Evolutionary conservation across 139 green algal species (phyloP).

Genomic region (Marvania coccoides): DNA sequence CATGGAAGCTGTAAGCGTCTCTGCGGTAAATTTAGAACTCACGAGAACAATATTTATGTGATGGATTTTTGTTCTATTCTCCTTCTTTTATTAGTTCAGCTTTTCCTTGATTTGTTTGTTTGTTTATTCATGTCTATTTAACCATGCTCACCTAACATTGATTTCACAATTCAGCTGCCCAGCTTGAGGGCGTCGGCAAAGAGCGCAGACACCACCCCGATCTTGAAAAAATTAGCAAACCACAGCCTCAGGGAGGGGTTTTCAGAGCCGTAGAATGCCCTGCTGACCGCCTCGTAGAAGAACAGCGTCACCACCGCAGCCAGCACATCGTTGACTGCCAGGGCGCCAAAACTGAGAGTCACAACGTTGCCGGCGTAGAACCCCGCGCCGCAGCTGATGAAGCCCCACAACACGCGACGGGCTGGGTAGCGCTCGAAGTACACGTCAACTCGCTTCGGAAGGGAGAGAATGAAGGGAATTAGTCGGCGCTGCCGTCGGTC

Average conservation of each 20-base stretch:
- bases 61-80: no score
- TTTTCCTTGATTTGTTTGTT: no score
- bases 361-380: constrained; percentile 51
- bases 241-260: constrained; percentile 17
- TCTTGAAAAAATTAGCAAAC: constrained; percentile 58
- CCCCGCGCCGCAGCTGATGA: constrained; percentile 23
- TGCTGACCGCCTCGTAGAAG: constrained; percentile 43
- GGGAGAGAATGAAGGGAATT: constrained; percentile 8
- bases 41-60: no score
- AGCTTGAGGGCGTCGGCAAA: constrained; percentile 62
- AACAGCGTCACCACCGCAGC: constrained; percentile 44
- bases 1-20: no score
- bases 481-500: background rate
- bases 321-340: constrained; percentile 65
- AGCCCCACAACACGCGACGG: constrained; percentile 19
- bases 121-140: no score
- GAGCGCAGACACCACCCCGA: constrained; percentile 40
- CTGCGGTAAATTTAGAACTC: no score
- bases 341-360: constrained; percentile 52
- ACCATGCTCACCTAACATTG: no score
- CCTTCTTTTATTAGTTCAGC: no score
- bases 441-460: constrained; percentile 20
- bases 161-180: no score
- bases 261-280: constrained; percentile 23
- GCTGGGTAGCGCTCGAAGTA: constrained; percentile 22